A percentile compares a stretch with the other conserved stretches of the same genome.
phyloP scores from a whole-genome alignment of 768 basidiomycete species.

The Calocera cornea region DNA sequence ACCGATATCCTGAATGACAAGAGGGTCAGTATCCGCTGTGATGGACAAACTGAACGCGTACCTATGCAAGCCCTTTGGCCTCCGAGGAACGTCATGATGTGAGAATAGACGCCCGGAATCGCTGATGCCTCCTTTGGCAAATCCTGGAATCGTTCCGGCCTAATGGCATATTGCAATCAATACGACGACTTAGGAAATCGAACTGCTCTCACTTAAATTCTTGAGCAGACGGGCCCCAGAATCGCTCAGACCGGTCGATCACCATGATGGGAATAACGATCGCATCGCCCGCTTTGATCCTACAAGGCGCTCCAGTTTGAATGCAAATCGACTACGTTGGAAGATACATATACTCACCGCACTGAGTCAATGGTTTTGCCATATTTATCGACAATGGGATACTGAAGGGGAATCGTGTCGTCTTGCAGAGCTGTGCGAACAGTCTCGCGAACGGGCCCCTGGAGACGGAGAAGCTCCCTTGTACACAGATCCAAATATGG shows the following conservation, averaged over 20 bases:
- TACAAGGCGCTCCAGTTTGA: background rate
- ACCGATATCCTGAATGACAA: background rate
- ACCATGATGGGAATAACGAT: conserved; percentile 24
- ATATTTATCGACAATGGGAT: conserved; percentile 23
- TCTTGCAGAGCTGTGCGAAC: conserved; percentile 39
- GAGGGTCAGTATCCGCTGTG: background rate
- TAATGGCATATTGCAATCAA: background rate
- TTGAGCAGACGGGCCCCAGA: conserved; percentile 28
- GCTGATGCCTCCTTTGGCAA: conserved; percentile 14
- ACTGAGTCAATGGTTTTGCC: conserved; percentile 20
- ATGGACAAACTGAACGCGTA: background rate
- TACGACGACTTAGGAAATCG: background rate
- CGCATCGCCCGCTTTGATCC: conserved; percentile 17
- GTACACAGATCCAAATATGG: conserved; percentile 25
- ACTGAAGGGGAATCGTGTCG: conserved; percentile 46
- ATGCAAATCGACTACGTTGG: background rate
- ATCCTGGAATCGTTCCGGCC: background rate
- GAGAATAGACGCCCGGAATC: background rate
- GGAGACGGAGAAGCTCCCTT: conserved; percentile 38
- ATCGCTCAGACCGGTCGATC: conserved; percentile 19
- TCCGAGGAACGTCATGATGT: background rate
- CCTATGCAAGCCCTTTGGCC: background rate
- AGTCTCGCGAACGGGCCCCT: conserved; percentile 38
- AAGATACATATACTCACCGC: no score
- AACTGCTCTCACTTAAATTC: conserved; percentile 17